A percentile compares a stretch with the other conserved stretches of the same genome.
Conservation (phyloP, 2,329 filamentous ascomycete species). For the Xylariaceae sp. region DNA sequence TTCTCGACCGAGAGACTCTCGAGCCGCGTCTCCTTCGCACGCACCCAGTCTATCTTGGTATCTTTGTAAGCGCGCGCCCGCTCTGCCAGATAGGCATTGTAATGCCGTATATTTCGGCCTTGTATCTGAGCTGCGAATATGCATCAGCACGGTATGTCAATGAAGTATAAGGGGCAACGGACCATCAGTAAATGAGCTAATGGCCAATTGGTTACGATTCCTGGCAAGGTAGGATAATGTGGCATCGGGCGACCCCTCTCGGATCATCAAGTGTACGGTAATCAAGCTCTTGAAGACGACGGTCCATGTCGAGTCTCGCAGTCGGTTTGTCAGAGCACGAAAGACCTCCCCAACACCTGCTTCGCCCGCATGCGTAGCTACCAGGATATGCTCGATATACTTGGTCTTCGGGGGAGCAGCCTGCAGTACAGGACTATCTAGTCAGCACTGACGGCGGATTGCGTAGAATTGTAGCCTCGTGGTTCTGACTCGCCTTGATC, state of each 20-base stretch:
- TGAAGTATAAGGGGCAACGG: constrained; percentile 44
- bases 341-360: constrained; percentile 96
- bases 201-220: constrained; percentile 82
- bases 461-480: not conserved
- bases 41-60: constrained; percentile 89
- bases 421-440: constrained; percentile 51
- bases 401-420: constrained; percentile 97
- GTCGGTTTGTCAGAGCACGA: constrained; percentile 82
- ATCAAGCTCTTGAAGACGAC: constrained; percentile 98
- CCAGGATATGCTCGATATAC: constrained; percentile 97
- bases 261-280: constrained; percentile 95
- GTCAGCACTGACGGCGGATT: constrained; percentile 25
- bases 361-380: constrained; percentile 94
- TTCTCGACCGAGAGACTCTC: constrained; percentile 91
- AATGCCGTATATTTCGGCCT: constrained; percentile 91
- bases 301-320: constrained; percentile 99
- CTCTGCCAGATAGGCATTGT: constrained; percentile 84
- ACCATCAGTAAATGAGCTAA: constrained; percentile 94
- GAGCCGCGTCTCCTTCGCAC: constrained; percentile 79
- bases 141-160: constrained; percentile 32
- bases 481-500: constrained; percentile 75
- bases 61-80: constrained; percentile 82
- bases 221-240: constrained; percentile 85
- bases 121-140: constrained; percentile 79
- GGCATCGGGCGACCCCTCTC: constrained; percentile 88